phyloP scores from a whole-genome alignment of 2,329 filamentous ascomycete genomes.

The Botrytis hyacinthi region DNA sequence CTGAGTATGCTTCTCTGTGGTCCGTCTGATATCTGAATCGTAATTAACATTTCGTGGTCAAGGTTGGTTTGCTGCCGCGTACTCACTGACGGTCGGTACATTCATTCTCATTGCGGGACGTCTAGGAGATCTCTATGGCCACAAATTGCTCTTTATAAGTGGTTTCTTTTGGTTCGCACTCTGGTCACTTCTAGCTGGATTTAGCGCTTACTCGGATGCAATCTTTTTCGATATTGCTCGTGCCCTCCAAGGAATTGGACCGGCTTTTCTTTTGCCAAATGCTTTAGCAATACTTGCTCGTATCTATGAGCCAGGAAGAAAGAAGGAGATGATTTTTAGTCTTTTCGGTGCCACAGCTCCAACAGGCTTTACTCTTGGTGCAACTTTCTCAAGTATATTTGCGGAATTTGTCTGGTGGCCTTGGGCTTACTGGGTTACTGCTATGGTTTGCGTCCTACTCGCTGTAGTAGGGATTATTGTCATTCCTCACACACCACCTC shows the following conservation, averaged over 20 bases:
- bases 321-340: conserved; percentile 46
- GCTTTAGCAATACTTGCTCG: conserved; percentile 50
- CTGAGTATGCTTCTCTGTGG: conserved; percentile 33
- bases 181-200: conserved; percentile 34
- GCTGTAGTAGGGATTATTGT: conserved; percentile 41
- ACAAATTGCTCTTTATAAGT: conserved; percentile 47
- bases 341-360: conserved; percentile 50
- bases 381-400: conserved; percentile 44
- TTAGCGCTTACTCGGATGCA: conserved; percentile 32
- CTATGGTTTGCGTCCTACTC: conserved; percentile 42
- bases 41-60: not conserved
- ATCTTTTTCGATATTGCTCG: conserved; percentile 49
- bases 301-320: conserved; percentile 46
- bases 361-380: conserved; percentile 46
- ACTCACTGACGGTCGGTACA: conserved; percentile 54
- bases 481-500: conserved; percentile 40
- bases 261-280: conserved; percentile 52
- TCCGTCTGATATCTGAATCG: too few species aligned
- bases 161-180: conserved; percentile 44
- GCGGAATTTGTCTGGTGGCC: conserved; percentile 48
- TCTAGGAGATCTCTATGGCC: conserved; percentile 52
- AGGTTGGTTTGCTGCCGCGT: conserved; percentile 58
- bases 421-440: conserved; percentile 49
- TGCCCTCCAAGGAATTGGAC: conserved; percentile 54
- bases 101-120: conserved; percentile 54